Evolutionary conservation across 1,139 yeast species (phyloP), one percentile per base, ranked within the genome.

Genomic region (Yamadazyma siamensis): DNA sequence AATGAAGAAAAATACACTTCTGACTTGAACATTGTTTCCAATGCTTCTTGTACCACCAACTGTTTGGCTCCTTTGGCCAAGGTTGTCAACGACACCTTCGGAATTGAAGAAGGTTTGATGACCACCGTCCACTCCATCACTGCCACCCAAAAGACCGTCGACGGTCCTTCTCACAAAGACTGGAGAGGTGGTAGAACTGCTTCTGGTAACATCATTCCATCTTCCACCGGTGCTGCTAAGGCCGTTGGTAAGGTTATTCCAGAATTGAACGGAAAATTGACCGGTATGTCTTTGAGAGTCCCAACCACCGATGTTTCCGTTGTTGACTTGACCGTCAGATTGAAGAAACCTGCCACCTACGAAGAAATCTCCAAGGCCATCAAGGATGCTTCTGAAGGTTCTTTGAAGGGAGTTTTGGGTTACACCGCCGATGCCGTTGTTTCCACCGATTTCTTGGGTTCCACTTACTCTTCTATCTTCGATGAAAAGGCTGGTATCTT

Each of bases 151-250:
- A 83, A 83, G 80, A 80, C 89, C 46, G 94, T 83, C 49, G 94
- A 83, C 60, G 94, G 94, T 69, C 89, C 94, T 58, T 82, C 91
- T 64, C 82, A 79, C 77, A 83, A 83, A 79, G 94, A 84, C 77
- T 84, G 94, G 94, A 79, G 94, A 76, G 94, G 94, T 64, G 94
- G 94, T 65, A 80, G 94, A 71, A 80, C 94, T 57, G 94, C 94
- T 60, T 78, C 88, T 41, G 89, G 84, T 61, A 83, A 83, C 84
- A 81, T 83, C 62, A 83, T 83, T 56, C 94, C 94, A 61, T 83
- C 91, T 31, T 81, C 91, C 49, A 83, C 94, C 49, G 94, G 94
- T 76, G 94, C 94, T 59, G 94, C 94, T 59, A 83, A 83, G 78
- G 91, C 91, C 52, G 94, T 83, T 54, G 94, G 91, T 65, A 82